These are phyloP conservation scores for Termitomyces sp. DNA, from an alignment of 768 basidiomycete genomes.

Conservation along the genomic window DNA sequence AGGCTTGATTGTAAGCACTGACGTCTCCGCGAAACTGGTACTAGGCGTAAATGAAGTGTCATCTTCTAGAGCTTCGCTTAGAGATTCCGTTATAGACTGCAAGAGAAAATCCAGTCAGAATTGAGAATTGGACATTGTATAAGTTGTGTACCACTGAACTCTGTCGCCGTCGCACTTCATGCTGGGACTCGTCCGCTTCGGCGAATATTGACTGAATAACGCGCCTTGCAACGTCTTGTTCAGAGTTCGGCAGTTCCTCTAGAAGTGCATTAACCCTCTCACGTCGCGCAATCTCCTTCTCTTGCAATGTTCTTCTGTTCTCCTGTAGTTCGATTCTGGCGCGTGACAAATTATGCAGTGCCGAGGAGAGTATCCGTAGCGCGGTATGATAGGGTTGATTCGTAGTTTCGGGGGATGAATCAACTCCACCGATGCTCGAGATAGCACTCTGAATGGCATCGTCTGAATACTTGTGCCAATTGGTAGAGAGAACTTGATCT, in stretches of 20 bases:
- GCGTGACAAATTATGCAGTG: constrained; percentile 52
- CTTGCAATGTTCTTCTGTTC: constrained; percentile 40
- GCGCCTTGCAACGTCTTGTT: constrained; percentile 62
- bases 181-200: constrained; percentile 41
- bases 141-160: constrained; percentile 49
- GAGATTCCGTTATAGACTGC: constrained; percentile 49
- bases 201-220: constrained; percentile 65
- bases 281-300: constrained; percentile 54
- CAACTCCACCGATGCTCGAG: constrained; percentile 38
- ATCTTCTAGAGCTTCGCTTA: constrained; percentile 52
- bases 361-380: constrained; percentile 65
- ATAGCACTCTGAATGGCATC: constrained; percentile 65
- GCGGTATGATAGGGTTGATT: constrained; percentile 62
- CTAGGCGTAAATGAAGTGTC: constrained; percentile 35
- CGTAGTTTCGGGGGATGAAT: constrained; percentile 41
- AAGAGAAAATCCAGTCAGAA: neutral
- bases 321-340: constrained; percentile 63
- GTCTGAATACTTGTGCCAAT: constrained; percentile 78
- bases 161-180: constrained; percentile 49
- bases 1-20: constrained; percentile 28
- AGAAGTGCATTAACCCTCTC: constrained; percentile 50
- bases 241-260: constrained; percentile 52
- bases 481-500: constrained; percentile 54
- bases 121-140: neutral
- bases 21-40: constrained; percentile 21